Base-by-base conservation (phyloP, 2,329 filamentous ascomycete genomes). In the Coniochaeta sp. region DNA sequence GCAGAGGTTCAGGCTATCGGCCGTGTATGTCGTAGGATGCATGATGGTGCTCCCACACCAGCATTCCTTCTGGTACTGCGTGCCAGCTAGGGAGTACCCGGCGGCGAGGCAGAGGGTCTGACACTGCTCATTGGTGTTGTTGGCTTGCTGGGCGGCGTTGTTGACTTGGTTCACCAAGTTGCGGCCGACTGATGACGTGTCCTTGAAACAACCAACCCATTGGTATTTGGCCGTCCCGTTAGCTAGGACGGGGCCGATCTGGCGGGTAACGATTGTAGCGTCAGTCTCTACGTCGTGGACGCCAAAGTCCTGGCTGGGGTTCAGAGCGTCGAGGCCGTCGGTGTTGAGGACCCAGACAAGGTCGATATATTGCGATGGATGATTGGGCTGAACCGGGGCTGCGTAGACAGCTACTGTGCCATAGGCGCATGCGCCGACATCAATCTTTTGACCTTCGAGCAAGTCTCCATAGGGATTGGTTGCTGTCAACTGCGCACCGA, bases 311-410 rank as follows among this genome's bases (percentile, higher is more conserved):
- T 66, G 58, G 17, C 59, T 61, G 3, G 64, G 55, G 40, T 63
- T 64, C 12, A 61, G 59, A 16, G 65, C 59, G 38, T 67, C 70
- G 4, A 73, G 66, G 61, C 77, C 76, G 59, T 77, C 74, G 1
- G 72, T 73, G 60, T 76, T 78, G 57, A 78, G 64, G 5, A 72
- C 74, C 76, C 76, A 79, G 3, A 66, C 56, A 40, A 68, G 68
- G 1, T 63, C 66, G 1, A 73, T 64, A 16, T 62, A 57, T 43
- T 73, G 70, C 11, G 66, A 62, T 4, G 66, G 67, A n/a, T 66
- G 65, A 55, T 72, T 70, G 1, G 70, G 69, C 26, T 71, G 69
- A 1, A 70, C 59, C 0, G 69, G 64, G 7, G 67, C 66, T 3
- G 71, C 66, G 54, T 69, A 68, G 50, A 74, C 70, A 3, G 69